Evolutionary conservation across 2,329 filamentous ascomycete species (phyloP).

Genomic region (Rosellinia necatrix): DNA sequence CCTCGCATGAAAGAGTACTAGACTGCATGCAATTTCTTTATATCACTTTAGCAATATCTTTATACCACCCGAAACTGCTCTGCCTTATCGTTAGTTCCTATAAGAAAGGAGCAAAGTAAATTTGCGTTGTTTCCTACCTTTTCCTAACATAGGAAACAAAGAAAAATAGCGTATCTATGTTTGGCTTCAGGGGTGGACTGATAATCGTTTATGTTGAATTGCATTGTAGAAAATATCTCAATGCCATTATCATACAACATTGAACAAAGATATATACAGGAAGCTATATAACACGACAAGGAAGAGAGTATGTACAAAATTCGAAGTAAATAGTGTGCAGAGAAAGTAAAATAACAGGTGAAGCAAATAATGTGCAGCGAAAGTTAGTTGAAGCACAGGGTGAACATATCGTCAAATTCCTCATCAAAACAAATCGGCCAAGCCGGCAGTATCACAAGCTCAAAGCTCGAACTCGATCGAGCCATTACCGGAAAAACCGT

Average conservation of each 20-base stretch:
- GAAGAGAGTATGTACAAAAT: background rate
- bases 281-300: background rate
- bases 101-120: background rate
- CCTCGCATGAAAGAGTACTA: background rate
- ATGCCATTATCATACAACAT: no score
- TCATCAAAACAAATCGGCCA: background rate
- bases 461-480: slow-evolving; percentile 14
- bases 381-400: background rate
- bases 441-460: background rate
- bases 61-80: no score
- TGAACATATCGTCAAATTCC: background rate
- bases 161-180: background rate
- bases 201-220: background rate
- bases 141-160: background rate
- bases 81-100: background rate
- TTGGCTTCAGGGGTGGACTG: background rate
- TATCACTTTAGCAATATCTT: background rate
- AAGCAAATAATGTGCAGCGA: slow-evolving; percentile 1
- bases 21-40: background rate
- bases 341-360: background rate
- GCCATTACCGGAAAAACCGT: slow-evolving; percentile 1
- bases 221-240: background rate
- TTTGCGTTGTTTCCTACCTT: no score
- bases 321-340: slow-evolving; percentile 7
- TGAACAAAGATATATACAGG: background rate